These are phyloP conservation scores for Fusarium decemcellulare DNA, from an alignment of 2,329 filamentous ascomycete species.

Conservation along the genomic window DNA sequence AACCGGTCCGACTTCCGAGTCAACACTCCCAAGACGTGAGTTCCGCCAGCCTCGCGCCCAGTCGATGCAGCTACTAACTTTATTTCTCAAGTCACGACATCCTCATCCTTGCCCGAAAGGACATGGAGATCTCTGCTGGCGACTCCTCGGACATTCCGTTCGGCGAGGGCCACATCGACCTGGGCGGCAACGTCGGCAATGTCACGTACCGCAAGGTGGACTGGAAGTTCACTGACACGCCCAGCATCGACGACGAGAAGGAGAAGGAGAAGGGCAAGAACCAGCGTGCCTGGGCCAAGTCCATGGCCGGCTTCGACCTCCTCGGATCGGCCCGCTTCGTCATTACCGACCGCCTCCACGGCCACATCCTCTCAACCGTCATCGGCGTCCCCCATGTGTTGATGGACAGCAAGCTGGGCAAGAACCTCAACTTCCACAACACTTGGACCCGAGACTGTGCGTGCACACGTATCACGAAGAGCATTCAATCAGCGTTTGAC, in stretches of 20 bases:
- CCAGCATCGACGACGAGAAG: constrained; percentile 36
- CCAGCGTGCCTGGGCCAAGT: constrained; percentile 47
- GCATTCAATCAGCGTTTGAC: constrained; percentile 41
- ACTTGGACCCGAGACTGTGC: constrained; percentile 46
- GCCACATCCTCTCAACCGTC: constrained; percentile 45
- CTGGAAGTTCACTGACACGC: constrained; percentile 47
- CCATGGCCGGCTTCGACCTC: constrained; percentile 44
- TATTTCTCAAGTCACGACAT: constrained; percentile 38
- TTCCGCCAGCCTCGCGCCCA: neutral
- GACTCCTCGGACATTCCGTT: constrained; percentile 40
- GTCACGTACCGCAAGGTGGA: constrained; percentile 47
- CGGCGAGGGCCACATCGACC: constrained; percentile 41
- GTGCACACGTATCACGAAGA: constrained; percentile 44
- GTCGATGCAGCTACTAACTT: constrained; percentile 19
- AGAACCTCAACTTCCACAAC: constrained; percentile 50
- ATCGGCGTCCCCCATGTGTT: constrained; percentile 47
- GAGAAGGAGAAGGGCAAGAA: constrained; percentile 42
- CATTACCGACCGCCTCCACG: constrained; percentile 46
- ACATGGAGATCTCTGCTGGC: constrained; percentile 42
- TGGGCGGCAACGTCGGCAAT: constrained; percentile 41
- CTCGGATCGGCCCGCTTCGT: constrained; percentile 45
- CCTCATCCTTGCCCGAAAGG: constrained; percentile 46
- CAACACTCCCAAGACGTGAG: constrained; percentile 47
- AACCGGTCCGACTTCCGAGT: constrained; percentile 44
- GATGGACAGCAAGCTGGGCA: constrained; percentile 48